Evolutionary conservation across 305 asterid genomes (phyloP).

Genomic region (Plantago lanceolata): DNA sequence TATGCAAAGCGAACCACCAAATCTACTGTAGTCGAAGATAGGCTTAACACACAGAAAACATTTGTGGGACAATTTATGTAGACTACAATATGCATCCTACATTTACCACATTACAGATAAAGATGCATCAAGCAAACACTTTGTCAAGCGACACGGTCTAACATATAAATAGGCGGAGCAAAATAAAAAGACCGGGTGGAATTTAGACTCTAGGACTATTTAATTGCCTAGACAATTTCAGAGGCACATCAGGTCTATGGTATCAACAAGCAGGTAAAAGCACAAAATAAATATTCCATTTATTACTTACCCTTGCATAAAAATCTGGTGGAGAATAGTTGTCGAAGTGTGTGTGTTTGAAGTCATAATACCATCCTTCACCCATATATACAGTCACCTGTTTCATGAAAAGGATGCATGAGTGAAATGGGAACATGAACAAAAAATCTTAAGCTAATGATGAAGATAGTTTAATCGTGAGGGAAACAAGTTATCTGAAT

Average conservation of each 20-base stretch:
- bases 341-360: constrained; percentile 63
- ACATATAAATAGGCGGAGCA: neutral
- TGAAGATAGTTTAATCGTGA: neutral
- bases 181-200: no score
- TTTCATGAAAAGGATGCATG: constrained; percentile 13
- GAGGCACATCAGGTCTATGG: no score
- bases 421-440: constrained; percentile 1
- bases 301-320: constrained; percentile 57
- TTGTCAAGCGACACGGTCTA: no score
- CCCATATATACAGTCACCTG: constrained; percentile 86
- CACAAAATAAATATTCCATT: neutral
- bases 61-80: no score
- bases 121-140: no score
- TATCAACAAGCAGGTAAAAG: no score
- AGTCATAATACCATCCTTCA: constrained; percentile 84
- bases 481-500: constrained; percentile 1
- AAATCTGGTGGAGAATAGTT: constrained; percentile 82
- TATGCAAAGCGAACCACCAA: neutral
- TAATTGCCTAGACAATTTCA: no score
- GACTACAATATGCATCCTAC: no score
- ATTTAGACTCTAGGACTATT: no score
- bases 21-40: neutral
- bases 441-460: neutral
- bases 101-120: no score
- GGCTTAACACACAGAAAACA: no score